Conservation (phyloP, 2,329 filamentous ascomycete genomes). For the Lachnellula subtilissima region DNA sequence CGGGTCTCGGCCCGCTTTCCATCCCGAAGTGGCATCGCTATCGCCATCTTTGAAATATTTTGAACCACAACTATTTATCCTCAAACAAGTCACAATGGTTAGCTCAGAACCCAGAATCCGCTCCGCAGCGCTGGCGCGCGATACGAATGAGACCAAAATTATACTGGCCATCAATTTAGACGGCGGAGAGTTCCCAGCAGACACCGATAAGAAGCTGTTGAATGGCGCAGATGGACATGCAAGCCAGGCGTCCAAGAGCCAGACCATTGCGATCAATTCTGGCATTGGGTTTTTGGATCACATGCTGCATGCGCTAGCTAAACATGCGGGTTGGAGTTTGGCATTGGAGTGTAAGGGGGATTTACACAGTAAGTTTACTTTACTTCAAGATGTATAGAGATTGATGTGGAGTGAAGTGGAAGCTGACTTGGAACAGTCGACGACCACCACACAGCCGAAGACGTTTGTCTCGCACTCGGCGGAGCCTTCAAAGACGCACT, state of each 20-base stretch:
- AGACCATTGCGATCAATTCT: conserved; percentile 82
- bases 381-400: too few relatives aligned
- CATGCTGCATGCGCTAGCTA: conserved; percentile 95
- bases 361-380: conserved; percentile 68
- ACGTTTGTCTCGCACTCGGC: conserved; percentile 88
- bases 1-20: background rate
- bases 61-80: background rate
- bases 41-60: conserved; percentile 2
- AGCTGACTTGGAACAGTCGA: conserved; percentile 58
- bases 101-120: conserved; percentile 39
- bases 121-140: conserved; percentile 74
- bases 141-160: conserved; percentile 98
- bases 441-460: conserved; percentile 97
- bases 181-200: conserved; percentile 70
- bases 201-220: conserved; percentile 53
- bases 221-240: conserved; percentile 63
- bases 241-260: conserved; percentile 75
- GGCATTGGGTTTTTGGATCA: conserved; percentile 98
- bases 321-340: conserved; percentile 93
- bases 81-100: conserved; percentile 13
- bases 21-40: conserved; percentile 6
- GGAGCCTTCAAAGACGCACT: conserved; percentile 78
- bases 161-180: conserved; percentile 89
- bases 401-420: background rate
- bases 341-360: conserved; percentile 80